Percentiles rank a stretch among this genome's conserved stretches.
Conservation (phyloP, 768 basidiomycete genomes). For the Tricholoma bakamatsutake region DNA sequence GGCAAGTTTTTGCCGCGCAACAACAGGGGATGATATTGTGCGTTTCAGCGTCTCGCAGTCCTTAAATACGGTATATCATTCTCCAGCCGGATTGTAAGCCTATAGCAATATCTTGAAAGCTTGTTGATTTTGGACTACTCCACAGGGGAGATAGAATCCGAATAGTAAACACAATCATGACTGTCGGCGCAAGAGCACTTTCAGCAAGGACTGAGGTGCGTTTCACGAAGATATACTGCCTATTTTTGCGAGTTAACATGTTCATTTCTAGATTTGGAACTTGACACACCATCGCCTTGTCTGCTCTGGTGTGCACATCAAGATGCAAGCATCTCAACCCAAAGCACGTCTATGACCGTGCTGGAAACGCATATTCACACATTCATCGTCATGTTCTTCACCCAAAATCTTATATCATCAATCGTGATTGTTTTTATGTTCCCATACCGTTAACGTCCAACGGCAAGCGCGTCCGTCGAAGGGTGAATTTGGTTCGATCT, state of each 20-base stretch:
- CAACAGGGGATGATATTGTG: slow-evolving; percentile 13
- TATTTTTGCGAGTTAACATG: not conserved
- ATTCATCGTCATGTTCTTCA: not conserved
- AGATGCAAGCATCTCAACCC: slow-evolving; percentile 42
- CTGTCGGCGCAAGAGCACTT: slow-evolving; percentile 39
- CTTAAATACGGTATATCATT: slow-evolving; percentile 48
- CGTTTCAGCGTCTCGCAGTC: slow-evolving; percentile 41
- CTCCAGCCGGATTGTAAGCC: slow-evolving; percentile 45
- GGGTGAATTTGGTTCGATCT: not conserved
- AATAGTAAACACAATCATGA: slow-evolving; percentile 46
- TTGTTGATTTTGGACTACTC: not conserved
- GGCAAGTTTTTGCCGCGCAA: slow-evolving; percentile 25
- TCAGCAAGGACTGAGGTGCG: slow-evolving; percentile 47
- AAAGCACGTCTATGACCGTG: slow-evolving; percentile 21
- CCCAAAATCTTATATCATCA: too few relatives aligned
- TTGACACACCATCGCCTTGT: slow-evolving; percentile 44
- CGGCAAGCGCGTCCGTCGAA: not conserved
- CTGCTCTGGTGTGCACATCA: slow-evolving; percentile 49
- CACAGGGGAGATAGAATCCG: slow-evolving; percentile 44
- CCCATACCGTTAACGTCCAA: not conserved
- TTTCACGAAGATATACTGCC: not conserved
- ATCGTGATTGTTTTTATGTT: too few relatives aligned
- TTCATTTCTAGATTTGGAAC: slow-evolving; percentile 46
- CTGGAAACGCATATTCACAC: not conserved
- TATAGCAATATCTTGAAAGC: not conserved